Evolutionary conservation across 148 eudicot species (phyloP).

Genomic region (Fagopyrum tataricum): DNA sequence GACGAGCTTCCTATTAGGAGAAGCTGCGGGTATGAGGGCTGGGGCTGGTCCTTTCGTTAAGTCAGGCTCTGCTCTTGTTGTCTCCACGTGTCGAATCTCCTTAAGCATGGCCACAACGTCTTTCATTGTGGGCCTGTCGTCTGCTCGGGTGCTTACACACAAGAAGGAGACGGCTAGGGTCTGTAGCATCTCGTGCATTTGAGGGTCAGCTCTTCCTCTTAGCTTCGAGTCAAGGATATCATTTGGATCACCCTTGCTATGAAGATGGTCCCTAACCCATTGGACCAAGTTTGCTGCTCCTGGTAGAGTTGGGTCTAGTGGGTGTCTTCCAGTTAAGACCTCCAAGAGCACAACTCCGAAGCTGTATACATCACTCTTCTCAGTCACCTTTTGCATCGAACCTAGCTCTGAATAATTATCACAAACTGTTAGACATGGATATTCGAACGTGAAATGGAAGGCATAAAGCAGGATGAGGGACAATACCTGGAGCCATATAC

Average conservation of each 20-base stretch:
- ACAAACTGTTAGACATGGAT: neutral
- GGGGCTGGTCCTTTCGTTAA: slow-evolving; percentile 34
- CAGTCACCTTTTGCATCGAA: slow-evolving; percentile 66
- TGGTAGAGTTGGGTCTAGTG: slow-evolving; percentile 82
- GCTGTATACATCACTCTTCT: slow-evolving; percentile 94
- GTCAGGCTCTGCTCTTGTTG: slow-evolving; percentile 38
- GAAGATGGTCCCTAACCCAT: slow-evolving; percentile 81
- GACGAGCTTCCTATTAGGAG: slow-evolving; percentile 39
- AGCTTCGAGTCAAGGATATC: slow-evolving; percentile 83
- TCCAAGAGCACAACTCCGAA: slow-evolving; percentile 85
- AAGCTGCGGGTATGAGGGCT: slow-evolving; percentile 16
- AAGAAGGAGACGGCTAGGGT: slow-evolving; percentile 80
- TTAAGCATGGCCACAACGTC: slow-evolving; percentile 92
- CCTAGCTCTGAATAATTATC: slow-evolving; percentile 51
- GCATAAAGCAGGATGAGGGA: neutral
- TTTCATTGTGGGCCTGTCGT: slow-evolving; percentile 89
- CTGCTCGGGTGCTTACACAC: slow-evolving; percentile 59
- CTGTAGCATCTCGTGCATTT: slow-evolving; percentile 92
- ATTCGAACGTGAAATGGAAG: neutral
- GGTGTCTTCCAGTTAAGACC: slow-evolving; percentile 92
- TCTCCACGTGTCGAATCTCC: slow-evolving; percentile 69
- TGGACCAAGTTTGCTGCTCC: slow-evolving; percentile 82
- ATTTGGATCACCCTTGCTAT: slow-evolving; percentile 52
- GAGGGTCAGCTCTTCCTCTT: slow-evolving; percentile 83
- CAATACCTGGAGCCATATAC: slow-evolving; percentile 96